These are phyloP conservation scores for Biscogniauxia marginata DNA, from an alignment of 2,329 filamentous ascomycete species.

Conservation along the genomic window DNA sequence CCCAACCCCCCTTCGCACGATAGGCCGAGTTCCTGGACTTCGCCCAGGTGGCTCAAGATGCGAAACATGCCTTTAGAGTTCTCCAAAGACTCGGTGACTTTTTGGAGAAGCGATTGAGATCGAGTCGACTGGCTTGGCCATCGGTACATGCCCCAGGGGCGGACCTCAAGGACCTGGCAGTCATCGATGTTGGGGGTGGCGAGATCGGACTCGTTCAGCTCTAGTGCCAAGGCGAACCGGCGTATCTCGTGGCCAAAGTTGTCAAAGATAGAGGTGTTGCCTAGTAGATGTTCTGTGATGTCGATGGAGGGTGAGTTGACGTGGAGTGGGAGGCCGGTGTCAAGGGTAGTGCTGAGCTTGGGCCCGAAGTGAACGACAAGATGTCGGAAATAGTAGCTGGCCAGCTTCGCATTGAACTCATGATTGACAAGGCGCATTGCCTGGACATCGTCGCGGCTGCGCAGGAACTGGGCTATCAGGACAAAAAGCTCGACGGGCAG, in stretches of 20 bases:
- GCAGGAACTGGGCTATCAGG: conserved; percentile 53
- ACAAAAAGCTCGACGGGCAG: conserved; percentile 64
- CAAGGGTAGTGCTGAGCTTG: conserved; percentile 58
- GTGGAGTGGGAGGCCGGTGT: conserved; percentile 22
- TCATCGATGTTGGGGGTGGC: conserved; percentile 55
- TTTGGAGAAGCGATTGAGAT: conserved; percentile 57
- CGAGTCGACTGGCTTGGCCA: conserved; percentile 62
- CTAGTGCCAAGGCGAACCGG: conserved; percentile 66
- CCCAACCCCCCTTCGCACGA: conserved; percentile 68
- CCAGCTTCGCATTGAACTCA: conserved; percentile 50
- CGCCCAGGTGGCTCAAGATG: conserved; percentile 55
- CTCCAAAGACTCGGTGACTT: conserved; percentile 59
- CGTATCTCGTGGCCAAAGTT: conserved; percentile 60
- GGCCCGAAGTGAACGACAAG: conserved; percentile 38
- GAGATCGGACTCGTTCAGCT: conserved; percentile 56
- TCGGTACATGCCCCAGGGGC: conserved; percentile 64
- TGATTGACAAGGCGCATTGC: conserved; percentile 16
- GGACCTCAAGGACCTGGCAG: conserved; percentile 50
- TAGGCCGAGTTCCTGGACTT: conserved; percentile 62
- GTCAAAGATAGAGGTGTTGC: conserved; percentile 52
- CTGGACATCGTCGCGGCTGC: conserved; percentile 31
- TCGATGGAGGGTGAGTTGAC: conserved; percentile 7
- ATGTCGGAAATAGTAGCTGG: conserved; percentile 54
- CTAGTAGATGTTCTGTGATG: conserved; percentile 24
- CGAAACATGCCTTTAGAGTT: conserved; percentile 60